phyloP scores from a whole-genome alignment of 108 stramenopile species.

The Stephanodiscus minutulus region DNA sequence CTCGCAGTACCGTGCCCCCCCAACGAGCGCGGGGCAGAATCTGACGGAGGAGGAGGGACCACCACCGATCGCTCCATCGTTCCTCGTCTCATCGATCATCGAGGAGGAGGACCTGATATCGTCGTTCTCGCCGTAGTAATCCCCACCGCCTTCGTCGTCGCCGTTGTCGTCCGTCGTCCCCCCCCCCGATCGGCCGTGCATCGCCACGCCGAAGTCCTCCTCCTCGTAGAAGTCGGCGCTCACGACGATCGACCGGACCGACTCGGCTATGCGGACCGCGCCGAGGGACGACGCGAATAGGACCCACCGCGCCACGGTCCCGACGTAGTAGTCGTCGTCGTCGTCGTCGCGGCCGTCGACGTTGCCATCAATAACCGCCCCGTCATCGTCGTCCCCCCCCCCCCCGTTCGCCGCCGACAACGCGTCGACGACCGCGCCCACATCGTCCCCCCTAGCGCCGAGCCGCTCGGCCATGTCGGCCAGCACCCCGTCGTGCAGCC shows the following conservation, averaged over 20 bases:
- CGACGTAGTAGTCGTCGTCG: constrained; percentile 3
- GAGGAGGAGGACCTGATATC: no score
- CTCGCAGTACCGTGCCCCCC: constrained; percentile 12
- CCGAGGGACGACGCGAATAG: constrained; percentile 67
- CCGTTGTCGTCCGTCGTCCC: not conserved
- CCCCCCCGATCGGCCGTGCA: constrained; percentile 17
- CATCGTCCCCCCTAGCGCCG: constrained; percentile 2
- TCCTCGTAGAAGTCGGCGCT: constrained; percentile 95
- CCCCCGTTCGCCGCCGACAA: not conserved
- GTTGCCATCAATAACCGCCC: not conserved
- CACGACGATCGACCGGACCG: constrained; percentile 66
- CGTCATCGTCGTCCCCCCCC: not conserved
- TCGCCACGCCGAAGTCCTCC: constrained; percentile 80
- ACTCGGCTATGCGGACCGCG: constrained; percentile 68
- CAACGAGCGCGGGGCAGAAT: constrained; percentile 28
- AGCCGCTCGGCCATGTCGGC: constrained; percentile 63
- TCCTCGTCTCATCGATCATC: no score
- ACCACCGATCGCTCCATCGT: not conserved
- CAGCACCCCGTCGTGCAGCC: constrained; percentile 74
- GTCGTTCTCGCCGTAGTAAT: no score
- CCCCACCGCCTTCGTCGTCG: not conserved
- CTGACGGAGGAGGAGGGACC: constrained; percentile 11
- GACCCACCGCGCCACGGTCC: constrained; percentile 49
- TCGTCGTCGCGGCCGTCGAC: not conserved
- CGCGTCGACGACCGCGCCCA: constrained; percentile 9